phyloP scores from a whole-genome alignment of 495 filamentous ascomycete species.

The Aspergillus ellipticus region DNA sequence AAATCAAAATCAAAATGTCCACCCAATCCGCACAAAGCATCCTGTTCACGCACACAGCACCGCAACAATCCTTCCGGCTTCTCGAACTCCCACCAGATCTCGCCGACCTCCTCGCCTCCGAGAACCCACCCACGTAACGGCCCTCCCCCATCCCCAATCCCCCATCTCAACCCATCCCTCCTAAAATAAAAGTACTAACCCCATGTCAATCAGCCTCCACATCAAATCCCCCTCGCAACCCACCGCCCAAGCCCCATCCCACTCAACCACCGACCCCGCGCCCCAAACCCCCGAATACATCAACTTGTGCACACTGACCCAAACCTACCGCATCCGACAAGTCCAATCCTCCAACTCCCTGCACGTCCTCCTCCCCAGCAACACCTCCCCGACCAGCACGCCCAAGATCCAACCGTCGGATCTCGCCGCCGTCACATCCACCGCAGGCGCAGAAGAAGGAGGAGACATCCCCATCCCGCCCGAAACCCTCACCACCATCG shows the following conservation, averaged over 20 bases:
- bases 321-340: conserved; percentile 78
- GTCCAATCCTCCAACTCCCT: conserved; percentile 89
- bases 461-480: conserved; percentile 23
- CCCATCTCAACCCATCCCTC: neutral
- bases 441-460: conserved; percentile 10
- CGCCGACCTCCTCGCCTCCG: conserved; percentile 59
- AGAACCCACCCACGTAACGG: conserved; percentile 54
- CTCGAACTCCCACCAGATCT: conserved; percentile 80
- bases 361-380: conserved; percentile 61
- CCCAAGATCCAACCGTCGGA: conserved; percentile 22
- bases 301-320: conserved; percentile 64
- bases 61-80: conserved; percentile 63
- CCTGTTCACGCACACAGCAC: conserved; percentile 57
- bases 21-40: conserved; percentile 58
- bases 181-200: neutral
- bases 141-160: neutral
- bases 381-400: neutral
- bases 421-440: conserved; percentile 24
- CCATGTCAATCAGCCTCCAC: conserved; percentile 59
- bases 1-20: conserved; percentile 50
- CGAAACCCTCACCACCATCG: conserved; percentile 54
- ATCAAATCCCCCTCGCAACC: conserved; percentile 54
- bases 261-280: neutral
- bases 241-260: neutral
- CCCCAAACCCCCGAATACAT: conserved; percentile 52